Evolutionary conservation across 2,329 filamentous ascomycete species (phyloP).

Genomic region (Sphaerulina vaccinii): DNA sequence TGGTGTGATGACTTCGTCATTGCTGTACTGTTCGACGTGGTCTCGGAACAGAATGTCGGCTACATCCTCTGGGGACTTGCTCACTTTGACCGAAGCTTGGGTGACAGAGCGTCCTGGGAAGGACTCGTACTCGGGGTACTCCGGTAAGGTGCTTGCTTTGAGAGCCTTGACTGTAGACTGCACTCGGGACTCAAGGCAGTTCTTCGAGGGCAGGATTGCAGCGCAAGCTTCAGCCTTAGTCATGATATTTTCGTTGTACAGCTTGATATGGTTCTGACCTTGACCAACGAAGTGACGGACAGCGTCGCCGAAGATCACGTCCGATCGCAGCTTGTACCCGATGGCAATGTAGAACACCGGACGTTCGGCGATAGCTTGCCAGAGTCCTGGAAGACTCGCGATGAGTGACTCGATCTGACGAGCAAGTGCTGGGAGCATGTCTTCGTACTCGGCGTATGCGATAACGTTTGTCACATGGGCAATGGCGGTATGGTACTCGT

Average conservation of each 20-base stretch:
- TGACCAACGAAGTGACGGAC: slow-evolving; percentile 4
- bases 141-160: slow-evolving; percentile 1
- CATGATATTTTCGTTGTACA: not conserved
- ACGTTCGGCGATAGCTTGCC: not conserved
- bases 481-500: not conserved
- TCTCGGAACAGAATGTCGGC: too few species aligned
- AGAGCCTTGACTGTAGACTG: not conserved
- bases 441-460: not conserved
- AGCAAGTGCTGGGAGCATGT: not conserved
- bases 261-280: not conserved
- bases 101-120: too few species aligned
- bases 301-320: not conserved
- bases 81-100: too few species aligned
- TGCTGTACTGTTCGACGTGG: too few species aligned
- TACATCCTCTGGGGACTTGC: too few species aligned
- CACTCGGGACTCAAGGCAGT: not conserved
- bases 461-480: not conserved
- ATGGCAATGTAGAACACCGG: not conserved
- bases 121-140: too few species aligned
- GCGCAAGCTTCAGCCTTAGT: not conserved
- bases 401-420: not conserved
- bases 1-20: too few species aligned
- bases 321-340: not conserved
- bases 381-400: not conserved
- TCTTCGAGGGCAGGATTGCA: not conserved